Evolutionary conservation across 225 moss, liverwort and hornwort species (phyloP), one percentile per base, ranked within the genome.

Genomic region (Takakia lepidozioides): DNA sequence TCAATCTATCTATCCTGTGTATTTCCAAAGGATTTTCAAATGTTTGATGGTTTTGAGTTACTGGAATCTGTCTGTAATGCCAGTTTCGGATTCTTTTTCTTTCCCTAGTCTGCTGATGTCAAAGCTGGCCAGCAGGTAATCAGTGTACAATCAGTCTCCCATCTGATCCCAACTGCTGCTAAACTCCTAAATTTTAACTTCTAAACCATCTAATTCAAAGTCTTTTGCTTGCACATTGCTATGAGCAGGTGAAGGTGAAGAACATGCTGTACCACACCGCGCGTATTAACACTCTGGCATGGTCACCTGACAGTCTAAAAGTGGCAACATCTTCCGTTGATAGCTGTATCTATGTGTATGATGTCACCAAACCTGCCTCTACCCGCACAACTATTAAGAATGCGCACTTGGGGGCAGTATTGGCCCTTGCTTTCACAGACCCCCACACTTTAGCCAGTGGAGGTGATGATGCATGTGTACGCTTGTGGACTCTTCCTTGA

Each of bases 211-310:
- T n/a, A n/a, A n/a, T n/a, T n/a, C n/a, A n/a, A n/a, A n/a, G n/a
- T n/a, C 20, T 38, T 15, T 14, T 17, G 48, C 40, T 3, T 21
- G 46, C 13, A n/a, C 4, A 26, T 22, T 44, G 36, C 24, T 42
- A 48, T 54, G 61, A 73, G 77, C 69, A 91, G 80, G 81, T 98
- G 47, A 90, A 87, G 57, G 75, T 98, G 43, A 98, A 91, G 68
- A 91, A 87, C 47, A 98, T 98, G 95, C 76, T 98, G 23, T 98
- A 98, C 50, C 91, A 98, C 54, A 87, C 90, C 7, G 85, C 95
- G 19, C 75, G 91, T 19, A 67, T 98, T 51, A 98, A 82, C 41
- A 52, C 83, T 32, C 40, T 98, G 55, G 76, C 91, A 9, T 98
- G 95, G 95, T 85, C 91, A 53, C 74, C 87, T 21, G 81, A 91